Evolutionary conservation across 2,329 filamentous ascomycete species (phyloP), one percentile per base, ranked within the genome.

Genomic region (Dryadomyces sulphureus): DNA sequence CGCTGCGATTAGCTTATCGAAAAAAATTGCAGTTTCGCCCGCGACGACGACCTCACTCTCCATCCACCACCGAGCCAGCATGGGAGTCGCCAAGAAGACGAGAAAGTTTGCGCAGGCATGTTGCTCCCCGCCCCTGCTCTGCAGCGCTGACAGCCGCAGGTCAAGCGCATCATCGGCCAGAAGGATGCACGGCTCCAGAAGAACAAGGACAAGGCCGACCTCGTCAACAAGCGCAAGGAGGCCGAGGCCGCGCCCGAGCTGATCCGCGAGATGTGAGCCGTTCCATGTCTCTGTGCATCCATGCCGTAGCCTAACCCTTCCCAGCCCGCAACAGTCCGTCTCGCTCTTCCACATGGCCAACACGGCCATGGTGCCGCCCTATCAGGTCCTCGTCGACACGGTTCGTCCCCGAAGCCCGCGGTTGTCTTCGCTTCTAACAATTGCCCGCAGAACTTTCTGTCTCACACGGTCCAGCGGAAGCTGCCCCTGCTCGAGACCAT

Each of bases 51-150:
- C n/a, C n/a, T n/a, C n/a, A n/a, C n/a, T n/a, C n/a, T n/a, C n/a
- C n/a, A n/a, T n/a, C n/a, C n/a, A n/a, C n/a, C n/a, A n/a, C n/a
- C n/a, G n/a, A n/a, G n/a, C n/a, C n/a, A n/a, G n/a, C 32, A 95
- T 95, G 90, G 89, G 88, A 65, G 77, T 88, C 55, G 77, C 81
- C 52, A 94, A 94, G 70, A 86, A 81, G 62, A 94, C 86, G 45
- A 80, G 89, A 68, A 95, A 95, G 69, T 96, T 94, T 62, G 90
- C 79, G 5, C 38, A 49, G 49, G 52, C 25, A 35, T 20, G 49
- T 48, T n/a, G n/a, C 22, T 16, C n/a, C 22, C 14, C n/a, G 16
- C 2, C 9, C 17, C 3, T 21, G 12, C 2, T 6, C 14, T 7
- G 32, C 17, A 7, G 40, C 25, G 34, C 41, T 17, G 39, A 24